Base-by-base conservation (phyloP, 352 stramenopile species). In the Pelagophyceae sp. region DNA sequence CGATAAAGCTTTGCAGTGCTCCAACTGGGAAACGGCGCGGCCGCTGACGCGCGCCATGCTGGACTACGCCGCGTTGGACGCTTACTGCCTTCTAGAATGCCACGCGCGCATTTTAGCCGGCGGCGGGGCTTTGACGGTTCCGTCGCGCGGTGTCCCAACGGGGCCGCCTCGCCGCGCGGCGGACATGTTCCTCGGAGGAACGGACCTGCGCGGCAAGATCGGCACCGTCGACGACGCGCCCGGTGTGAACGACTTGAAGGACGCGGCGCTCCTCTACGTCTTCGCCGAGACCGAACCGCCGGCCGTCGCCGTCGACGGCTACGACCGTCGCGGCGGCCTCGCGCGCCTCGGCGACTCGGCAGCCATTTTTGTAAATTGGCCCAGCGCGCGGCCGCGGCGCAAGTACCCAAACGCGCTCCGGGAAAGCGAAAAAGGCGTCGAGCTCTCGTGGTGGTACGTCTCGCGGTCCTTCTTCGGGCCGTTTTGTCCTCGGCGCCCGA, bases 381-480 rank as follows among this genome's bases (percentile, higher is more conserved):
- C 45, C 23, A 23, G 33, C 33, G 15, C 15, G 27, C 38, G 15
- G 29, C 29, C 29, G 33, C 37, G 38, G 6, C 67, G 67, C 67
- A 74, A 74, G 67, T 74, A 74, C 33, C 67, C 67, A 2, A 74
- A 74, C 38, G 67, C 67, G 35, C 45, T 54, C 45, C 45, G 45
- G 45, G 45, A 54, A 11, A 23, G 23, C 45, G 11, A 23, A 23
- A 23, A 54, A 11, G 45, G 11, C 45, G 11, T 54, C 45, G 45
- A 54, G 45, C 45, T 54, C 45, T 54, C 45, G 45, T 54, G 45
- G 45, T 54, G 45, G n/a, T n/a, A n/a, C n/a, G n/a, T n/a, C n/a
- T n/a, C n/a, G n/a, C n/a, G n/a, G n/a, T n/a, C n/a, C n/a, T n/a
- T n/a, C n/a, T n/a, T n/a, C n/a, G n/a, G n/a, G n/a, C n/a, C n/a